Conservation (phyloP, 139 green algal genomes). For the Chlorella sorokiniana region DNA sequence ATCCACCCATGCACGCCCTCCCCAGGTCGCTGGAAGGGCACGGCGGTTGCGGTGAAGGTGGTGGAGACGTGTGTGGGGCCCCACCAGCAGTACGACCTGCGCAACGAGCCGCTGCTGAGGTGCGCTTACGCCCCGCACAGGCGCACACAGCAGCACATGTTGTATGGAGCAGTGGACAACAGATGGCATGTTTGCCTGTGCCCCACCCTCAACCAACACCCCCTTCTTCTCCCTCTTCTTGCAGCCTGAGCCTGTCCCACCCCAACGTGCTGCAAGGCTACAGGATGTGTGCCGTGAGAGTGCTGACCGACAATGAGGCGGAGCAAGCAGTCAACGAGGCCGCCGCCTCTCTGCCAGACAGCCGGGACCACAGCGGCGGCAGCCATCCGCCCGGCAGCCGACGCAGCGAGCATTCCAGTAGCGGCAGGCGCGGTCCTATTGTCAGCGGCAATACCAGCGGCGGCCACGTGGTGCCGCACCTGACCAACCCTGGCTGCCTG, state of each 20-base stretch:
- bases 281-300: conserved; percentile 1
- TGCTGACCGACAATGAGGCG: background rate
- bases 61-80: background rate
- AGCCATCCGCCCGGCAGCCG: background rate
- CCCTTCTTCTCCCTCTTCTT: background rate
- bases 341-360: background rate
- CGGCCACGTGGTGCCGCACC: background rate
- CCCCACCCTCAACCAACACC: background rate
- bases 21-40: background rate
- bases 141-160: background rate
- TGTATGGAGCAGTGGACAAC: background rate
- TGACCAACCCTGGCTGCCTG: background rate
- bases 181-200: too few species aligned
- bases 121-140: background rate
- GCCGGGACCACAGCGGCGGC: background rate
- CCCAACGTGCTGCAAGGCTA: conserved; percentile 1
- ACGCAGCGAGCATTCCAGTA: too few species aligned
- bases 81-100: background rate
- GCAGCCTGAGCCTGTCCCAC: background rate
- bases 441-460: too few species aligned
- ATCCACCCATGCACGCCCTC: too few species aligned
- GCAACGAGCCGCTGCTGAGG: background rate
- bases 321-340: background rate
- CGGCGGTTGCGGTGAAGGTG: background rate
- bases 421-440: too few species aligned